Percentiles rank a stretch among this genome's conserved stretches.
Evolutionary conservation across 2,329 filamentous ascomycete genomes (phyloP).

Genomic region (Colletotrichum falcatum): DNA sequence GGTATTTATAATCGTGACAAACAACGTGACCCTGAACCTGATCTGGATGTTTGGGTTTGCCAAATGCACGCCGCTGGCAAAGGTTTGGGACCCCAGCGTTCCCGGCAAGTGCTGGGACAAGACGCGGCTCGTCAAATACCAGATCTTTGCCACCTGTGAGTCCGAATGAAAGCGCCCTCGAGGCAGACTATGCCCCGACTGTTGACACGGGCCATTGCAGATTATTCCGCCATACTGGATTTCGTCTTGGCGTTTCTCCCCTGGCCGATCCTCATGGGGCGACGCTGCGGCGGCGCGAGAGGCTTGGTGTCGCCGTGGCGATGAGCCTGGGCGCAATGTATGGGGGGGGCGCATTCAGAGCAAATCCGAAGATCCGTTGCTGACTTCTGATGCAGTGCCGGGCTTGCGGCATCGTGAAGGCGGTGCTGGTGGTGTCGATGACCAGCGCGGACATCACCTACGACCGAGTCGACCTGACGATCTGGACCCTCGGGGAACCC

Average conservation of each 20-base stretch:
- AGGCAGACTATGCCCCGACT: no score
- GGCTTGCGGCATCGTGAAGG: slow-evolving; percentile 50
- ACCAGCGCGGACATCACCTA: slow-evolving; percentile 50
- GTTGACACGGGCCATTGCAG: slow-evolving; percentile 40
- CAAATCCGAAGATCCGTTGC: background rate
- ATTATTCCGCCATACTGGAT: slow-evolving; percentile 51
- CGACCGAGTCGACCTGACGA: slow-evolving; percentile 51
- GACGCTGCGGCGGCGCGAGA: slow-evolving; percentile 49
- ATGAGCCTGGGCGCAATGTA: slow-evolving; percentile 53
- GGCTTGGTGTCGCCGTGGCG: slow-evolving; percentile 50
- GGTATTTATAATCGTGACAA: slow-evolving; percentile 45
- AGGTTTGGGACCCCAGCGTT: slow-evolving; percentile 45
- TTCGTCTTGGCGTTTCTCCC: slow-evolving; percentile 51
- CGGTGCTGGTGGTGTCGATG: slow-evolving; percentile 49
- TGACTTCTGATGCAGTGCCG: slow-evolving; percentile 44
- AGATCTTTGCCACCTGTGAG: slow-evolving; percentile 51
- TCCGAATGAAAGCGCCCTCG: fast-evolving
- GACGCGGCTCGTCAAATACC: slow-evolving; percentile 45
- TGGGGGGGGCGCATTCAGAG: no score
- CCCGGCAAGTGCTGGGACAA: slow-evolving; percentile 49
- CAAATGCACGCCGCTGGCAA: slow-evolving; percentile 48
- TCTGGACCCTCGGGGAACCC: slow-evolving; percentile 52
- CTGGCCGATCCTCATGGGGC: slow-evolving; percentile 51
- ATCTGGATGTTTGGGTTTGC: slow-evolving; percentile 51
- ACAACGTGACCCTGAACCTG: slow-evolving; percentile 44